These are phyloP conservation scores for Neurospora sp. DNA, from an alignment of 2,329 filamentous ascomycete genomes.

Conservation along the genomic window DNA sequence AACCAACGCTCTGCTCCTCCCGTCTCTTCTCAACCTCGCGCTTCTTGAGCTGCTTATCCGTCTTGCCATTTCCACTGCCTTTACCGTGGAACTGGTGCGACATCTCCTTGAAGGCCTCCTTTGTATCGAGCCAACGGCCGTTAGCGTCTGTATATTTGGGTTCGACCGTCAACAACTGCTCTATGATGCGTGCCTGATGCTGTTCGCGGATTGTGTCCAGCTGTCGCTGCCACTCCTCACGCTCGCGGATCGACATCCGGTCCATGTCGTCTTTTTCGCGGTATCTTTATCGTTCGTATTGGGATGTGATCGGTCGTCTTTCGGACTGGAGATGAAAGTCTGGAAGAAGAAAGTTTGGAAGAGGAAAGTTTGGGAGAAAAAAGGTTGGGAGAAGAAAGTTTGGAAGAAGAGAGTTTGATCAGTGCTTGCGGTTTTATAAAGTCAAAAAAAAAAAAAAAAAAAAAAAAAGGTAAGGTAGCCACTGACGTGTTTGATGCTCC, in stretches of 20 bases:
- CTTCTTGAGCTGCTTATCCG: conserved; percentile 94
- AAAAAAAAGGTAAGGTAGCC: neutral
- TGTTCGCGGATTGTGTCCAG: conserved; percentile 85
- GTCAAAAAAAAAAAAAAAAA: too few relatives aligned
- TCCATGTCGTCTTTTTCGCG: conserved; percentile 30
- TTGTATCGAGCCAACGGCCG: conserved; percentile 76
- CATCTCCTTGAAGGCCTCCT: conserved; percentile 96
- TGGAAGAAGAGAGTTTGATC: neutral
- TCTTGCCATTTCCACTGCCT: conserved; percentile 90
- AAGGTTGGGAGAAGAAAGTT: neutral
- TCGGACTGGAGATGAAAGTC: neutral
- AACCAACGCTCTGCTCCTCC: too few relatives aligned
- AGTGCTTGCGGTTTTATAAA: neutral
- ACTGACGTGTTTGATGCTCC: too few relatives aligned
- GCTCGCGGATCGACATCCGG: conserved; percentile 81
- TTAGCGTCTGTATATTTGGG: conserved; percentile 85
- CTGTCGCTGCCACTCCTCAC: conserved; percentile 78
- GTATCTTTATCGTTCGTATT: neutral
- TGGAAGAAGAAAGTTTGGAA: neutral
- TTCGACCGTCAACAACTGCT: conserved; percentile 81
- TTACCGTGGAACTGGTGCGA: conserved; percentile 98
- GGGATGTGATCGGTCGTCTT: neutral
- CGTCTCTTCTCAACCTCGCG: conserved; percentile 74
- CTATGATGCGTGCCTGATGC: conserved; percentile 69
- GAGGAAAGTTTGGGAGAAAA: neutral